Evolutionary conservation across 768 basidiomycete genomes (phyloP).

Genomic region (Leucocoprinus sp.): DNA sequence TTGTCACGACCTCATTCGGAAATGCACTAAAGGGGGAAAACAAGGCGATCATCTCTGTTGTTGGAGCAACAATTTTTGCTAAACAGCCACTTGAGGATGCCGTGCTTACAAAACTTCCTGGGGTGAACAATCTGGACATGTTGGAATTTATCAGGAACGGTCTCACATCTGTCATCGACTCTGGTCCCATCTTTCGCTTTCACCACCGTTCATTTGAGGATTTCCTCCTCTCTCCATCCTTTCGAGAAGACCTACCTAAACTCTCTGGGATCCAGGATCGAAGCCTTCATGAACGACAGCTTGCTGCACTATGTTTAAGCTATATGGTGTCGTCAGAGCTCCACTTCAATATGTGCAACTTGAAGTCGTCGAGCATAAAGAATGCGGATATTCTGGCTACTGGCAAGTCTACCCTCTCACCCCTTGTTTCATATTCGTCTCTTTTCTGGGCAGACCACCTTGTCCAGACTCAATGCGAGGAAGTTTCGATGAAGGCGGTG

Average conservation of each 20-base stretch:
- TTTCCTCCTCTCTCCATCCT: conserved; percentile 15
- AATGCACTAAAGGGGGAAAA: neutral
- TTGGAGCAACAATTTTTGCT: conserved; percentile 18
- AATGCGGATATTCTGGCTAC: conserved; percentile 21
- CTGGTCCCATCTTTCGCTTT: conserved; percentile 12
- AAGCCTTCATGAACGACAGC: conserved; percentile 15
- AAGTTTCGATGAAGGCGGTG: conserved; percentile 11
- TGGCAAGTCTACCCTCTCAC: conserved; percentile 18
- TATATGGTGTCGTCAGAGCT: conserved; percentile 26
- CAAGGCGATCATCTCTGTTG: conserved; percentile 13
- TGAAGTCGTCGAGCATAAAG: conserved; percentile 21
- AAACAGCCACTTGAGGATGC: conserved; percentile 15
- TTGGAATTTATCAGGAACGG: conserved; percentile 16
- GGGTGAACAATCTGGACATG: neutral
- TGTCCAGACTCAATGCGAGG: neutral
- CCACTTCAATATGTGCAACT: conserved; percentile 27
- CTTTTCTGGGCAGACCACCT: conserved; percentile 25
- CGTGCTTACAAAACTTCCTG: conserved; percentile 6
- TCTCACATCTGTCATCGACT: conserved; percentile 16
- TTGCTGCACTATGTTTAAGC: conserved; percentile 17
- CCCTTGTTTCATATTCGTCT: conserved; percentile 22
- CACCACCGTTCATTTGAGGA: conserved; percentile 22
- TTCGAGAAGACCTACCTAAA: conserved; percentile 15
- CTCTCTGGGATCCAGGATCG: conserved; percentile 13
- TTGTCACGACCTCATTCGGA: neutral